Conservation (phyloP, 768 basidiomycete species). For the Tricholoma sp. region DNA sequence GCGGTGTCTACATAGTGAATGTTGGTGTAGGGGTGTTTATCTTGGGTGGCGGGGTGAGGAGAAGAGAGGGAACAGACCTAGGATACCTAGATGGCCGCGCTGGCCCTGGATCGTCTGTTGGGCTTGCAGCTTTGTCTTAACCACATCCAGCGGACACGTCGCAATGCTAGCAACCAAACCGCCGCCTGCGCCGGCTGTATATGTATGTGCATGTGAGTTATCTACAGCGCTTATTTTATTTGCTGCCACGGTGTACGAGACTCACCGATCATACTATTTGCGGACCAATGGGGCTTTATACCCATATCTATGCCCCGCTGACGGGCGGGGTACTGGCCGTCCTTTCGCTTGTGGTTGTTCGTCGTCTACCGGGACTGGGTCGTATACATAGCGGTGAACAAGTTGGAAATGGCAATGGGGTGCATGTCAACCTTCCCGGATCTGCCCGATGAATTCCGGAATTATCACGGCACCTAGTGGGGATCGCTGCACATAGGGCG, state of each 20-base stretch:
- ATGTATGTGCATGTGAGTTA: background rate
- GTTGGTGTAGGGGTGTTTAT: too few relatives aligned
- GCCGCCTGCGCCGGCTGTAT: slow-evolving; percentile 86
- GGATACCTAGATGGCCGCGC: slow-evolving; percentile 69
- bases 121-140: slow-evolving; percentile 98
- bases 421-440: too few relatives aligned
- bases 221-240: too few relatives aligned
- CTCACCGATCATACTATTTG: slow-evolving; percentile 81
- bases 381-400: too few relatives aligned
- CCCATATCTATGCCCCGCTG: slow-evolving; percentile 67
- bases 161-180: slow-evolving; percentile 90
- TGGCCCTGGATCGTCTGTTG: slow-evolving; percentile 70
- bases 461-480: too few relatives aligned
- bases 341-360: background rate
- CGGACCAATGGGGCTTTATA: slow-evolving; percentile 59
- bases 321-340: slow-evolving; percentile 41
- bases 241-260: too few relatives aligned
- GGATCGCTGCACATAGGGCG: too few relatives aligned
- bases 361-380: background rate
- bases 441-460: too few relatives aligned
- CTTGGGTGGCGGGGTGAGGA: background rate
- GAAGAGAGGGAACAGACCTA: slow-evolving; percentile 48
- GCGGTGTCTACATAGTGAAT: slow-evolving; percentile 28
- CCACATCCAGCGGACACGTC: slow-evolving; percentile 95
- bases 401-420: too few relatives aligned